Base-by-base conservation (phyloP, 441 rosid species). In the Eutrema salsugineum region DNA sequence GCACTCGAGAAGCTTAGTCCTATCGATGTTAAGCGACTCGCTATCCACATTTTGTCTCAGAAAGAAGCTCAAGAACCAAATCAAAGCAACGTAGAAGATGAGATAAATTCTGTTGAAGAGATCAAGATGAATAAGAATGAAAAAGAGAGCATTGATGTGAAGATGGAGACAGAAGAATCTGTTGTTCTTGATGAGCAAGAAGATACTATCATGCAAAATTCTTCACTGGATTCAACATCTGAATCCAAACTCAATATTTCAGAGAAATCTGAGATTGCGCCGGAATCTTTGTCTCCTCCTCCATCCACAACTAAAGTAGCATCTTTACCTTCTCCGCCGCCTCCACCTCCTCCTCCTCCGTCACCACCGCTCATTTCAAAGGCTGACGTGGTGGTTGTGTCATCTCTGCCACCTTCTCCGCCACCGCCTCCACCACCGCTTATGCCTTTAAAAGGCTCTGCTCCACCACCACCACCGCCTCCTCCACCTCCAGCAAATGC, bases 1-100 rank as follows among this genome's bases (percentile, higher is more conserved):
- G 86, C 95, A 32, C 81, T 87, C 28, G 97, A 85, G 56, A 94
- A 88, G 69, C 64, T 88, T 75, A 92, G 86, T 75, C 94, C 88
- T 12, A 68, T 90, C 3, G 93, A 87, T 44, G 63, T 85, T 53
- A 89, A 92, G 78, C 83, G 84, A 50, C 85, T 88, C 12, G 68
- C 87, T 0, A 76, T 85, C 6, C 83, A 84, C 55, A 78, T 83
- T 81, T 59, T 84, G 76, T 77, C 91, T 1, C 77, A 83, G 28
- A 53, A 66, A 33, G 79, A 73, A 59, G 76, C 71, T 66, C 82
- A 71, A 2, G 24, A 39, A 28, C 70, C 59, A 36, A 35, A 22
- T 19, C 46, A 59, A 68, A 67, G 62, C 47, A 62, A 53, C 2
- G 56, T 9, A 50, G 59, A 64, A 35, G 56, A 10, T 63, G 76